Percentiles rank a stretch among this genome's conserved stretches.
Evolutionary conservation across 805 yeast genomes (phyloP).

Genomic region (Tetrapisispora phaffii): DNA sequence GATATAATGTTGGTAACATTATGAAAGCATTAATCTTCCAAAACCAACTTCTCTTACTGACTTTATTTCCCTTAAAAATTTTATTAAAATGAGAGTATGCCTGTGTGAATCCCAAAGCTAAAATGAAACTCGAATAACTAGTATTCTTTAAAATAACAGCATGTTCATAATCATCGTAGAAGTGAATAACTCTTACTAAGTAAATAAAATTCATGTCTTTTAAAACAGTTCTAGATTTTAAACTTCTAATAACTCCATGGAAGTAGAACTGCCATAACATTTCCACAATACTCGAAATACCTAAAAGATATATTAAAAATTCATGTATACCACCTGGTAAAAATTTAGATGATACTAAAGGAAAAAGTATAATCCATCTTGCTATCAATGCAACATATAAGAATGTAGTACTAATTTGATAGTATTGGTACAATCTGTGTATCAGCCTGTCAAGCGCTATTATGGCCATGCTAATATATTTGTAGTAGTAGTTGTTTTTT

Average conservation of each 20-base stretch:
- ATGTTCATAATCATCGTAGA: conserved; percentile 27
- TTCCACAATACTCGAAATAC: conserved; percentile 15
- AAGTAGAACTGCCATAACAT: conserved; percentile 20
- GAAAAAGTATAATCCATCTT: conserved; percentile 44
- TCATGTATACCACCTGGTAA: conserved; percentile 67
- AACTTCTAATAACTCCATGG: conserved; percentile 13
- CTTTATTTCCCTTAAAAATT: conserved; percentile 15
- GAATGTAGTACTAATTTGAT: conserved; percentile 19
- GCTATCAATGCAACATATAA: conserved; percentile 25
- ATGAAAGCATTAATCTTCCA: conserved; percentile 17
- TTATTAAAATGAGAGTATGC: conserved; percentile 22
- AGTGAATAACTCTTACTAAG: conserved; percentile 21
- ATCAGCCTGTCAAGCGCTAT: conserved; percentile 2
- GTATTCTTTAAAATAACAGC: conserved; percentile 23
- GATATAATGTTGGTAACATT: conserved; percentile 19
- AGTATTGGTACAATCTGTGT: conserved; percentile 21
- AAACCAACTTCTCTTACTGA: conserved; percentile 6
- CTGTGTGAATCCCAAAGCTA: conserved; percentile 20
- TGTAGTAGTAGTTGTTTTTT: neutral
- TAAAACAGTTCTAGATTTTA: conserved; percentile 13
- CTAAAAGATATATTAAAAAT: conserved; percentile 34
- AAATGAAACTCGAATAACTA: conserved; percentile 25
- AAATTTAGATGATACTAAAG: conserved; percentile 55
- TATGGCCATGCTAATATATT: neutral
- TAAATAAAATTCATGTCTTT: conserved; percentile 24